Conservation (phyloP, 192 early-diverging fungal species). For the Lunasporangiospora selenospora region DNA sequence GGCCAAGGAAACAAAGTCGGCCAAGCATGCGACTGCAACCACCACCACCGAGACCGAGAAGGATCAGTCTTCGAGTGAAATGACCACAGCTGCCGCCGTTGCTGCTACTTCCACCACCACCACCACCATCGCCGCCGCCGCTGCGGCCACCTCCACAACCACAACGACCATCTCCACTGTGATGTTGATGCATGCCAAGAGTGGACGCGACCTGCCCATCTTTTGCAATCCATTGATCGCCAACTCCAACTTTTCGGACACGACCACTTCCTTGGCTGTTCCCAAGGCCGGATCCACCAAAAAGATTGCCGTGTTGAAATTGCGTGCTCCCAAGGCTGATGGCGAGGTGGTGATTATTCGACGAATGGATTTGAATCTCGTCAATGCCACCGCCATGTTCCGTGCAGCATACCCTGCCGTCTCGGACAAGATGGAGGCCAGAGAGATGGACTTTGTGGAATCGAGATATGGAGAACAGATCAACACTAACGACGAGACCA, state of each 20-base stretch:
- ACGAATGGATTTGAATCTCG: constrained; percentile 28
- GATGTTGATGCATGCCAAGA: not conserved
- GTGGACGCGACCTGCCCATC: constrained; percentile 24
- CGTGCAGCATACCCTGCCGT: constrained; percentile 20
- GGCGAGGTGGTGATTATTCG: constrained; percentile 32
- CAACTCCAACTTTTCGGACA: too few relatives aligned
- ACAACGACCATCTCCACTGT: constrained; percentile 15
- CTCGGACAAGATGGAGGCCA: constrained; percentile 5
- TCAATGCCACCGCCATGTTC: constrained; percentile 24
- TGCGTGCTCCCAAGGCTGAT: constrained; percentile 19
- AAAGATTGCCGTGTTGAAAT: constrained; percentile 13
- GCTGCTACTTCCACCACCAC: constrained; percentile 14
- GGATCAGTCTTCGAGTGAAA: not conserved
- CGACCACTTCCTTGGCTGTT: not conserved
- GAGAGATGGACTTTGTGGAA: constrained; percentile 6
- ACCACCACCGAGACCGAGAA: constrained; percentile 1
- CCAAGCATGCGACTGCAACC: not conserved
- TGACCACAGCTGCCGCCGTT: constrained; percentile 1
- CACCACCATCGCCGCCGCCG: constrained; percentile 12
- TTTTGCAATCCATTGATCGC: constrained; percentile 23
- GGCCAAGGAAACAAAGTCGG: too few relatives aligned
- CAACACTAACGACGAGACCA: too few relatives aligned
- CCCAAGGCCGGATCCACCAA: constrained; percentile 13
- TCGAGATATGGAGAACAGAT: too few relatives aligned
- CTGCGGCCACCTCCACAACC: constrained; percentile 10